Evolutionary conservation across 257 asterid genomes (phyloP).

Genomic region (Eucommia ulmoides): DNA sequence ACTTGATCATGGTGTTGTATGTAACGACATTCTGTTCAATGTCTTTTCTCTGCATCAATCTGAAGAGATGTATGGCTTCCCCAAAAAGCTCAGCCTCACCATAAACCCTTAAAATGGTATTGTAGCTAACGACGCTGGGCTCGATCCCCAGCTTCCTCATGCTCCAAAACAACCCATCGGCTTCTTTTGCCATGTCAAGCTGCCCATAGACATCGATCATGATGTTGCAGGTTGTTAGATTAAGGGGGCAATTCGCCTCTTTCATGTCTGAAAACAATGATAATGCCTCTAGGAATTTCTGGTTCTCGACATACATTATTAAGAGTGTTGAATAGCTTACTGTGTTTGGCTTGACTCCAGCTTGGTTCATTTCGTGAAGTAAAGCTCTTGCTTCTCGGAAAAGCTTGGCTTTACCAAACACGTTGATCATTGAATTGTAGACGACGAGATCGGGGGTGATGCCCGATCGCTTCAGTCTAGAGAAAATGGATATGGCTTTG

Average conservation of each 20-base stretch:
- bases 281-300: conserved; percentile 67
- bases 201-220: conserved; percentile 96
- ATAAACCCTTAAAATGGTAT: conserved; percentile 77
- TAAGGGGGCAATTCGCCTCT: conserved; percentile 49
- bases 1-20: conserved; percentile 84
- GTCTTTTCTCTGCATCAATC: conserved; percentile 90
- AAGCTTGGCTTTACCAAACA: conserved; percentile 93
- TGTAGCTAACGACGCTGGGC: conserved; percentile 80
- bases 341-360: conserved; percentile 62
- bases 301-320: conserved; percentile 66
- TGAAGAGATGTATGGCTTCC: conserved; percentile 86
- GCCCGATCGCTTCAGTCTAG: conserved; percentile 65
- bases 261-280: conserved; percentile 71
- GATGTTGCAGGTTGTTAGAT: conserved; percentile 76
- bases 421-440: conserved; percentile 80
- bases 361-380: conserved; percentile 56
- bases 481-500: conserved; percentile 72
- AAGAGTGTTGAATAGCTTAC: conserved; percentile 76
- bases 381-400: conserved; percentile 60
- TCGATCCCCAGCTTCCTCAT: conserved; percentile 81
- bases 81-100: conserved; percentile 94
- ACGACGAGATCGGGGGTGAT: conserved; percentile 79
- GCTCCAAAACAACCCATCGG: conserved; percentile 88
- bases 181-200: conserved; percentile 91
- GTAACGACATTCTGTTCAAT: conserved; percentile 87